These are phyloP conservation scores for Sinapis alba DNA, from an alignment of 441 rosid genomes.

Conservation along the genomic window DNA sequence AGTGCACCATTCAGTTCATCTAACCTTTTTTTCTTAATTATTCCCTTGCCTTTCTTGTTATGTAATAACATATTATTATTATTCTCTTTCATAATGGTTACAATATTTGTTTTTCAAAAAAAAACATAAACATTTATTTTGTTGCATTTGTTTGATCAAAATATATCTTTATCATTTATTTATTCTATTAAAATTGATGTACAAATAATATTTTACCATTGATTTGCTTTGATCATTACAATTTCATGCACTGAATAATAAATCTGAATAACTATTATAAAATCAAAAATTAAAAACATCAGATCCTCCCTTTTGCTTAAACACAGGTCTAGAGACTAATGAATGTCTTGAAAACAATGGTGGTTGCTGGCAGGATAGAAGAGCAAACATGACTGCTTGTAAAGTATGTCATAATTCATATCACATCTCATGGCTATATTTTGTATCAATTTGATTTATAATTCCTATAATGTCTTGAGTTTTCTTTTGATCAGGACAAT, in stretches of 20 bases:
- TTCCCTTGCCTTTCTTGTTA: no score
- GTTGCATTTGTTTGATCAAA: not conserved
- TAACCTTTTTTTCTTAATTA: no score
- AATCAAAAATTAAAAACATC: no score
- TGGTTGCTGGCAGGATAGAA: slow-evolving; percentile 82
- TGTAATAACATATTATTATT: no score
- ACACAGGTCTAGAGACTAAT: slow-evolving; percentile 80
- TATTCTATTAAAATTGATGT: no score
- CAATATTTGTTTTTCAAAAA: not conserved
- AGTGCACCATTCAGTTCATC: no score
- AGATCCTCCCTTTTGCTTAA: slow-evolving; percentile 77
- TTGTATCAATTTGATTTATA: not conserved
- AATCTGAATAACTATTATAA: no score
- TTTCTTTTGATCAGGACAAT: slow-evolving; percentile 61
- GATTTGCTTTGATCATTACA: no score
- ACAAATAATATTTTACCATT: no score
- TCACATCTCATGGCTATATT: not conserved
- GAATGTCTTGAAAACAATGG: slow-evolving; percentile 81
- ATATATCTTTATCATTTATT: no score
- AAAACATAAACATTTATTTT: not conserved
- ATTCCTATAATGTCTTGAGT: not conserved
- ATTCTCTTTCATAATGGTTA: not conserved
- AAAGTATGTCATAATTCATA: slow-evolving; percentile 49
- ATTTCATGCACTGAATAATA: no score
- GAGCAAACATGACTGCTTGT: slow-evolving; percentile 75